phyloP scores from a whole-genome alignment of 108 stramenopile genomes.

The Mediolabrus comicus region DNA sequence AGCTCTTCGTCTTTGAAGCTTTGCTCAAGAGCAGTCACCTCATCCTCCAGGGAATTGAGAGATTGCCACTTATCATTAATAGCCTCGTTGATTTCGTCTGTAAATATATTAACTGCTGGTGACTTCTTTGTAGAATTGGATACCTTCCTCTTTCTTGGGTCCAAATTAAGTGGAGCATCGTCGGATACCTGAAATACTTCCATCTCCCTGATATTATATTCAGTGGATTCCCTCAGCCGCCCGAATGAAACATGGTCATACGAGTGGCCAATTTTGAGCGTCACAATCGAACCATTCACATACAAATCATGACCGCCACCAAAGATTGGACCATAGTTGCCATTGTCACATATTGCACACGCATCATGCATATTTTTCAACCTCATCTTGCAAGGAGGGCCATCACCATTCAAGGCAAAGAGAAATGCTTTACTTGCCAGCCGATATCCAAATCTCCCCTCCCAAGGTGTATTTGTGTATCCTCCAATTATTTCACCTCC shows the following conservation, averaged over 20 bases:
- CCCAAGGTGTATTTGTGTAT: constrained; percentile 12
- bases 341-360: background rate
- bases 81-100: constrained; percentile 22
- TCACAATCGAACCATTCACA: background rate
- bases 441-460: background rate
- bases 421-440: constrained; percentile 19
- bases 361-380: background rate
- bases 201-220: background rate
- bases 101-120: constrained; percentile 6
- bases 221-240: background rate
- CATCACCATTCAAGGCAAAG: constrained; percentile 5
- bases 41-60: constrained; percentile 5
- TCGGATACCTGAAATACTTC: constrained; percentile 1
- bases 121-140: background rate
- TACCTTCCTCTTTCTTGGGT: background rate
- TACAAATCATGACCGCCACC: constrained; percentile 5
- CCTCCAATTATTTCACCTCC: constrained; percentile 1
- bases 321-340: constrained; percentile 11
- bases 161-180: background rate
- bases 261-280: background rate
- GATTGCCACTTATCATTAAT: constrained; percentile 10
- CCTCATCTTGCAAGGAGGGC: constrained; percentile 11
- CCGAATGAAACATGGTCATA: background rate
- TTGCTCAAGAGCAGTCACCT: constrained; percentile 3
- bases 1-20: constrained; percentile 20